These are phyloP conservation scores for Dioscorea alata DNA, from an alignment of 106 monocot species.

Conservation along the genomic window DNA sequence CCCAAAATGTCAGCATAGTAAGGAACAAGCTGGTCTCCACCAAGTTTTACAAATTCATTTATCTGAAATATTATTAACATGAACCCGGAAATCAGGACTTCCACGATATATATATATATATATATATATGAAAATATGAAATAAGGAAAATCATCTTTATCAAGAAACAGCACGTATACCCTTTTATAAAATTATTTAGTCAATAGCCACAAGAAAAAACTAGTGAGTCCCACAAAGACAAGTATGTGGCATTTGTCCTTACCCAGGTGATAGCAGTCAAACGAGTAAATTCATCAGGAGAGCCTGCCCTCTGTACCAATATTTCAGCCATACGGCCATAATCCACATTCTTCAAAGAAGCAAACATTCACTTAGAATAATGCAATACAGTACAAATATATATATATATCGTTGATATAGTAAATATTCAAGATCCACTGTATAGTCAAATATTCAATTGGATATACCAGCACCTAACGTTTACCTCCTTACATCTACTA, in stretches of 20 bases:
- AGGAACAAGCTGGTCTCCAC: constrained; percentile 87
- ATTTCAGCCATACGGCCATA: constrained; percentile 99
- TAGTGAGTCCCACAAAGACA: too few species aligned
- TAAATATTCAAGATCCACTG: neutral
- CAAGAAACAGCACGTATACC: too few species aligned
- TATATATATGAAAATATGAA: too few species aligned
- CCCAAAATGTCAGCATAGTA: constrained; percentile 93
- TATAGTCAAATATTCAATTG: neutral
- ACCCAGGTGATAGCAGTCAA: constrained; percentile 96
- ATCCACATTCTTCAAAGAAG: constrained; percentile 91
- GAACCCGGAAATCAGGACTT: too few species aligned
- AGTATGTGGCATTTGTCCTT: constrained; percentile 5
- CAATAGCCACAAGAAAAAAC: too few species aligned
- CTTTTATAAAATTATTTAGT: too few species aligned
- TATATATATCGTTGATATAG: neutral
- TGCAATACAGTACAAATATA: neutral
- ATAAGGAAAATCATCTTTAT: too few species aligned
- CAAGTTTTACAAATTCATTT: constrained; percentile 96
- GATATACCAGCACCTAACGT: too few species aligned
- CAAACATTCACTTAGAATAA: neutral
- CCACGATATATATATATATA: too few species aligned
- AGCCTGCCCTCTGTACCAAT: constrained; percentile 80
- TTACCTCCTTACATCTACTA: neutral
- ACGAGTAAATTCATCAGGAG: constrained; percentile 89
- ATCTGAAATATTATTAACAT: constrained; percentile 40